Conservation (phyloP, 306 rosid species). For the Vigna angularis region DNA sequence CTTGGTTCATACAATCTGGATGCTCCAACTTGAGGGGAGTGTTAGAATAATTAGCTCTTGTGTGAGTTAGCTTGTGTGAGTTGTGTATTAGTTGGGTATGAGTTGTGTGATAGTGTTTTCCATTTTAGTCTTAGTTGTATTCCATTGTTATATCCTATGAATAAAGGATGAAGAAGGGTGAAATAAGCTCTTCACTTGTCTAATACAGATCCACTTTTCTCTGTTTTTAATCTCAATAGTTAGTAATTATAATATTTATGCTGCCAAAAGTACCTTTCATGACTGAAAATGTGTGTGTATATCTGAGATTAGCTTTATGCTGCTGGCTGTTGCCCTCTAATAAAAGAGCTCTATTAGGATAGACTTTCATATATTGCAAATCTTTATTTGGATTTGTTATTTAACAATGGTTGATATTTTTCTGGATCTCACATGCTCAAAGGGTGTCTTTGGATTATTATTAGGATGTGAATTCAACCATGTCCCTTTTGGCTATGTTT, state of each 20-base stretch:
- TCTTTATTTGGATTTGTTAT: conserved; percentile 29
- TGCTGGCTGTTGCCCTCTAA: conserved; percentile 17
- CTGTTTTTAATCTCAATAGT: too few species aligned
- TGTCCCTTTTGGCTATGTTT: not conserved
- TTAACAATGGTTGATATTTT: conserved; percentile 20
- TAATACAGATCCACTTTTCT: too few species aligned
- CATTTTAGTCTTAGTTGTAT: too few species aligned
- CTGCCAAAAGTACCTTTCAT: conserved; percentile 13
- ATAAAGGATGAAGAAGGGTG: too few species aligned
- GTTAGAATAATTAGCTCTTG: too few species aligned
- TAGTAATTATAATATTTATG: not conserved
- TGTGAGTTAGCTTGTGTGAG: too few species aligned
- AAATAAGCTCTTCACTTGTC: too few species aligned
- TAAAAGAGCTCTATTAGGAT: conserved; percentile 16
- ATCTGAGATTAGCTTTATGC: conserved; percentile 27
- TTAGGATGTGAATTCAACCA: not conserved
- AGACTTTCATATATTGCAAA: conserved; percentile 14
- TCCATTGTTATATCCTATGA: too few species aligned
- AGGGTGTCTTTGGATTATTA: conserved; percentile 30
- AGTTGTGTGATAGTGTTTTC: too few species aligned
- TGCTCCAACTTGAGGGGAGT: too few species aligned
- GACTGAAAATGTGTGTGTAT: not conserved
- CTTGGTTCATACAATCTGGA: too few species aligned
- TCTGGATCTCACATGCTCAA: conserved; percentile 1
- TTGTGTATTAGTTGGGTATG: too few species aligned